Percentiles rank a stretch among this genome's conserved stretches.
phyloP scores from a whole-genome alignment of 371 early-diverging fungal genomes.

The Cladochytrium tenue region DNA sequence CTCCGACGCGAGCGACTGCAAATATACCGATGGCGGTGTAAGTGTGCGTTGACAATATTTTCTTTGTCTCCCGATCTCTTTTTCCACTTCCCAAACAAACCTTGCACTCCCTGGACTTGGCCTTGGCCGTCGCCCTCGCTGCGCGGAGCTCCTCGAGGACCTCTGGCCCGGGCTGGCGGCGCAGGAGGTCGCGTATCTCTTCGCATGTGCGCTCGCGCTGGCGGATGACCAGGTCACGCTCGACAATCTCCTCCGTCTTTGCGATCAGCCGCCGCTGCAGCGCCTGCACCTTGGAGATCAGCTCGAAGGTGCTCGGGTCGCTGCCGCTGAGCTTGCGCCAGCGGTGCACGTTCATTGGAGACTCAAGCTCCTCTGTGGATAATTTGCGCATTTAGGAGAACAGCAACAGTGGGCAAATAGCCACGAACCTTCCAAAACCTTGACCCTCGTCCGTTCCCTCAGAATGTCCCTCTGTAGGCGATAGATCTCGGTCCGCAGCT shows the following conservation, averaged over 20 bases:
- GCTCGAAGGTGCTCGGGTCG: conserved; percentile 49
- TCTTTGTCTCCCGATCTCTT: background rate
- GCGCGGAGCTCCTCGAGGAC: conserved; percentile 46
- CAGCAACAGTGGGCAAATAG: background rate
- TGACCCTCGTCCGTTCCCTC: conserved; percentile 45
- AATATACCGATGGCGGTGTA: no score
- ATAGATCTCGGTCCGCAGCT: conserved; percentile 37
- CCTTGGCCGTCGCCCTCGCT: conserved; percentile 43
- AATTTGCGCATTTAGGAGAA: background rate
- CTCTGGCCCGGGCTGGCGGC: conserved; percentile 52
- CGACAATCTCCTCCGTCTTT: conserved; percentile 47
- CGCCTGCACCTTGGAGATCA: conserved; percentile 51
- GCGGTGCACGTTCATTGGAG: conserved; percentile 54
- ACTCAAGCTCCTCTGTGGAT: conserved; percentile 52
- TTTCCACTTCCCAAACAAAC: conserved; percentile 8
- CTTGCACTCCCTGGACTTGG: conserved; percentile 48
- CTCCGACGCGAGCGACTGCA: conserved; percentile 45
- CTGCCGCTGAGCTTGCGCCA: conserved; percentile 56
- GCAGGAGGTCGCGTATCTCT: conserved; percentile 46
- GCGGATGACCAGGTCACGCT: conserved; percentile 50
- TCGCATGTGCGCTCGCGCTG: conserved; percentile 50
- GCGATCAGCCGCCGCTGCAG: conserved; percentile 52
- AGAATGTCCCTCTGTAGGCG: conserved; percentile 48
- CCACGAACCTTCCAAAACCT: conserved; percentile 48
- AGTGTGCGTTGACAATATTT: no score